phyloP scores from a whole-genome alignment of 768 basidiomycete species.

The Termitomyces sp. region DNA sequence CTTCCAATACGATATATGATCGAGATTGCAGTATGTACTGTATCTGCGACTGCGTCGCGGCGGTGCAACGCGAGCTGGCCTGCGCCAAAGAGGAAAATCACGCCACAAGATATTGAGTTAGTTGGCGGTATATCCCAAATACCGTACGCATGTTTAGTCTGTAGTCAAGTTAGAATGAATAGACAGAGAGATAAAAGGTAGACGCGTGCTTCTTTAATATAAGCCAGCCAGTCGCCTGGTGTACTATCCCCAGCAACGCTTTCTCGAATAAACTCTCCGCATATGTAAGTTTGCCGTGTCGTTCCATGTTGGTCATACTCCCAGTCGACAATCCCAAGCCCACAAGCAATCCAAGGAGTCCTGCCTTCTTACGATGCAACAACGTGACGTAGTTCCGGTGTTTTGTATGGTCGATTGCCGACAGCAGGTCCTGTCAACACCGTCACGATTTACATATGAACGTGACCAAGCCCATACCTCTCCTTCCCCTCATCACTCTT shows the following conservation, averaged over 20 bases:
- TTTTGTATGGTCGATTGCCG: constrained; percentile 72
- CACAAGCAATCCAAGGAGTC: constrained; percentile 63
- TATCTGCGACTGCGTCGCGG: constrained; percentile 55
- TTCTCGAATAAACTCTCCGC: constrained; percentile 76
- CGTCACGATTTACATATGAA: constrained; percentile 90
- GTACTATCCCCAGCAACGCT: constrained; percentile 83
- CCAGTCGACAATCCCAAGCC: constrained; percentile 53
- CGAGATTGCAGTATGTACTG: constrained; percentile 73
- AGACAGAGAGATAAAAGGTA: no score
- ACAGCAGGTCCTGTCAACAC: constrained; percentile 81
- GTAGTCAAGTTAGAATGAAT: constrained; percentile 93
- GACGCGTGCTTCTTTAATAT: constrained; percentile 66
- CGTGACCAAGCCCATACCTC: constrained; percentile 75
- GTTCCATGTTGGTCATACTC: constrained; percentile 75
- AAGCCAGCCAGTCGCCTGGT: constrained; percentile 86
- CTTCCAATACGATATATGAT: constrained; percentile 85
- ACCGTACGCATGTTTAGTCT: constrained; percentile 91
- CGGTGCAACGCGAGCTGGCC: constrained; percentile 77
- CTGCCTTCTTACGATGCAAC: constrained; percentile 72
- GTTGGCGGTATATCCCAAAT: constrained; percentile 75
- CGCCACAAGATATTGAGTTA: constrained; percentile 80
- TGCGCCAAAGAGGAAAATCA: constrained; percentile 93
- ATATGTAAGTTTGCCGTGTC: constrained; percentile 91
- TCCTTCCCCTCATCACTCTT: constrained; percentile 60
- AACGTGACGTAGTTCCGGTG: constrained; percentile 71